Base-by-base conservation (phyloP, 768 basidiomycete species). In the Bullera alba region DNA sequence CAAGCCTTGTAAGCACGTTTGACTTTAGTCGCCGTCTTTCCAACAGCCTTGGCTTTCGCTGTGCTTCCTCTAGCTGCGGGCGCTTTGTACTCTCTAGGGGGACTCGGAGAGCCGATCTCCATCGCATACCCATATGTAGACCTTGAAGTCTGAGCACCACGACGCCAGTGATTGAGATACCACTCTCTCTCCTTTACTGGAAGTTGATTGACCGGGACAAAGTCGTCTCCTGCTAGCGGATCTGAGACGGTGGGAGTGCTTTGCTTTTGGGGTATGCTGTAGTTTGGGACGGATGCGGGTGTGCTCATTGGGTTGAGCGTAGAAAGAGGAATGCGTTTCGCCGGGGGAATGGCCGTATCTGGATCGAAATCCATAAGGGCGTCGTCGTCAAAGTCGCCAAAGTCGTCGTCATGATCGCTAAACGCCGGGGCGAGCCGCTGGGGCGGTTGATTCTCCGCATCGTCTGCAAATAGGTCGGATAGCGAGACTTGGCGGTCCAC, bases 141-240 rank as follows among this genome's bases (percentile, higher is more conserved):
- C n/a, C 36, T 28, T 45, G 51, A n/a, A 25, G 61, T 57, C 19
- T n/a, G n/a, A n/a, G 57, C 58, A 5, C 61, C 65, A 32, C 65
- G 16, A 28, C 65, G 30, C 61, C 61, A 67, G 49, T 67, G 65
- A 51, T 63, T 54, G 36, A 52, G 34, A 42, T 57, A 67, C 34
- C 63, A 67, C 8, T 63, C 65, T 43, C 53, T 47, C 48, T 44
- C 48, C 30, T 45, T 36, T 4, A 22, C 7, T 6, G 55, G 55
- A 17, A 56, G 35, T 8, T 48, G 17, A 12, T 30, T 36, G 29
- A 56, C 32, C 1, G 41, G 45, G 30, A 28, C 35, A 30, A 42
- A 26, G 25, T n/a, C n/a, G n/a, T n/a, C n/a, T n/a, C n/a, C n/a
- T n/a, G n/a, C n/a, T n/a, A n/a, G n/a, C n/a, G 42, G 42, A 28